Conservation (phyloP, 495 filamentous ascomycete genomes). For the Physcia stellaris region DNA sequence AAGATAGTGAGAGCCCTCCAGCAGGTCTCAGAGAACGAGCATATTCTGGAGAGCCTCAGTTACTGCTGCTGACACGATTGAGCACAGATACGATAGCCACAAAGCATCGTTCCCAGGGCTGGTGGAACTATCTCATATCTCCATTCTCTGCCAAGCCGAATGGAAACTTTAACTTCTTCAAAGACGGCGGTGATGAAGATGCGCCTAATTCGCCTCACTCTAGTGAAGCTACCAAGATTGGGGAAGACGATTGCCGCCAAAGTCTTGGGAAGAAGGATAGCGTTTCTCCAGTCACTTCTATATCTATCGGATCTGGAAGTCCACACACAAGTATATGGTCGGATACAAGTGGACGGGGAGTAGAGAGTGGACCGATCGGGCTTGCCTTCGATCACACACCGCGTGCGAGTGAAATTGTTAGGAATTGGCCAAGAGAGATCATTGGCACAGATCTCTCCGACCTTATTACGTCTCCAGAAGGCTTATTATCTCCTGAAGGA, state of each 20-base stretch:
- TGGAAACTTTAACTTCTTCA: no score
- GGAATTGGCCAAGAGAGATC: no score
- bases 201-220: no score
- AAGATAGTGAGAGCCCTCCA: slow-evolving; percentile 34
- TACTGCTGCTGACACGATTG: slow-evolving; percentile 10
- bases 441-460: no score
- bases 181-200: no score
- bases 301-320: slow-evolving; percentile 3
- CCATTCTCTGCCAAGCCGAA: slow-evolving; percentile 46
- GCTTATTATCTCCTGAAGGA: slow-evolving; percentile 10
- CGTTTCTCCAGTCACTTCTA: not conserved
- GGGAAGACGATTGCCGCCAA: no score
- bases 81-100: slow-evolving; percentile 29
- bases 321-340: slow-evolving; percentile 18
- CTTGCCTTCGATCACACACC: not conserved
- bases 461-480: no score
- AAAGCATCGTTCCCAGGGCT: slow-evolving; percentile 54
- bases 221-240: no score
- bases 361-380: not conserved
- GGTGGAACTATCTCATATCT: slow-evolving; percentile 80
- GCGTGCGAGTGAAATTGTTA: not conserved
- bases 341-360: slow-evolving; percentile 7
- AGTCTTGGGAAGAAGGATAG: no score
- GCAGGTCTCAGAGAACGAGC: slow-evolving; percentile 13
- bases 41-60: slow-evolving; percentile 24